Evolutionary conservation across 169 alveolate genomes (phyloP).

Genomic region (Plasmodium adleri): DNA sequence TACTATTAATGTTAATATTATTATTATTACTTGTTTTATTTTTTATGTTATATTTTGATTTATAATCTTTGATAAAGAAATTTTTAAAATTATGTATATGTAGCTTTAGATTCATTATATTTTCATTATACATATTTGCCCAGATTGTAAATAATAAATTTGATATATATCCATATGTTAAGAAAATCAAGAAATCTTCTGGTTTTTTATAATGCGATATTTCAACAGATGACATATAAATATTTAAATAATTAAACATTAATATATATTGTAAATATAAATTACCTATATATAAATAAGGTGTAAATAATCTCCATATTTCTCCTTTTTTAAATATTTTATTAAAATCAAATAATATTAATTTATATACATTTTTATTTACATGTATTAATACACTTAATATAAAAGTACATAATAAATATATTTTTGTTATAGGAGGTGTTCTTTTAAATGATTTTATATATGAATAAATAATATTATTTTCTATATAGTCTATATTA

Average conservation of each 20-base stretch:
- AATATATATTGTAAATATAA: constrained; percentile 82
- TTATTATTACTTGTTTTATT: not conserved
- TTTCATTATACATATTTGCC: constrained; percentile 76
- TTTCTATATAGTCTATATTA: constrained; percentile 69
- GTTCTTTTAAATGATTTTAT: constrained; percentile 66
- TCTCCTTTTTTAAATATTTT: constrained; percentile 77
- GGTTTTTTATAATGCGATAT: constrained; percentile 81
- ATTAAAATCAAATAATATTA: constrained; percentile 76
- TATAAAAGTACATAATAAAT: constrained; percentile 36
- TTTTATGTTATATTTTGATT: not conserved
- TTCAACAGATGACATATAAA: constrained; percentile 85
- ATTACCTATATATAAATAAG: constrained; percentile 83
- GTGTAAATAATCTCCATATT: constrained; percentile 83
- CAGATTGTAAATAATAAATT: constrained; percentile 76
- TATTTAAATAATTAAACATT: constrained; percentile 79
- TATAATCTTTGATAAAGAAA: not conserved
- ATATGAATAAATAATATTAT: constrained; percentile 34
- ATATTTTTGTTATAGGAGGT: constrained; percentile 70
- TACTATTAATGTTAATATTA: no score
- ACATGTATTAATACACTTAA: constrained; percentile 58
- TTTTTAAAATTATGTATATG: constrained; percentile 24
- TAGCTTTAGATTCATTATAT: constrained; percentile 28
- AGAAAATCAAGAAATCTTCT: constrained; percentile 82
- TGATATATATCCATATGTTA: constrained; percentile 78
- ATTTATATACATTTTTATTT: constrained; percentile 65